Evolutionary conservation across 179 eudicot genomes (phyloP).

Genomic region (Drosera spatulata): DNA sequence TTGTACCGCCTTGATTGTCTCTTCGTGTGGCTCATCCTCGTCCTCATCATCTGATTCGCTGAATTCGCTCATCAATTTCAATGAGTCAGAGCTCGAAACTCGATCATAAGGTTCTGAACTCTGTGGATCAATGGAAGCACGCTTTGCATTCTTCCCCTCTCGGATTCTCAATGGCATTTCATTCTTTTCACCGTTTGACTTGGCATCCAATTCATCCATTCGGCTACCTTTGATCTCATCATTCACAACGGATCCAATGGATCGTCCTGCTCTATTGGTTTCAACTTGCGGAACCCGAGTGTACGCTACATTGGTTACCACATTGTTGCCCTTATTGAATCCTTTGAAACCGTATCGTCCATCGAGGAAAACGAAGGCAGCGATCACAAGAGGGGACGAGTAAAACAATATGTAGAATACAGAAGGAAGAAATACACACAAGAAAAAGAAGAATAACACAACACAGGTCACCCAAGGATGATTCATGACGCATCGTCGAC

Average conservation of each 20-base stretch:
- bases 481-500: conserved; percentile 21
- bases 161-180: conserved; percentile 26
- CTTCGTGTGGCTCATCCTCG: conserved; percentile 15
- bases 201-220: too few relatives aligned
- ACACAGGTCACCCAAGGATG: conserved; percentile 27
- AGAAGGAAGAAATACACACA: conserved; percentile 41
- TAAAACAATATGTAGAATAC: conserved; percentile 38
- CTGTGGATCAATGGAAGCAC: conserved; percentile 3
- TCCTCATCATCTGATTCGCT: conserved; percentile 26
- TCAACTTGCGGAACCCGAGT: not conserved
- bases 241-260: too few relatives aligned
- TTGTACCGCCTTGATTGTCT: conserved; percentile 23
- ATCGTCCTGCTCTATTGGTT: not conserved
- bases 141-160: conserved; percentile 17
- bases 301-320: not conserved
- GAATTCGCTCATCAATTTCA: conserved; percentile 7
- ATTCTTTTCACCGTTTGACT: conserved; percentile 9
- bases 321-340: conserved; percentile 10
- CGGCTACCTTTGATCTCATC: too few relatives aligned
- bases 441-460: conserved; percentile 27
- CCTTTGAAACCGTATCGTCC: not conserved
- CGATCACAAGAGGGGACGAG: conserved; percentile 25
- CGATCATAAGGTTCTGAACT: not conserved
- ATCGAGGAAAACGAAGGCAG: conserved; percentile 23
- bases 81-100: too few relatives aligned